Percentiles rank a stretch among this genome's conserved stretches.
Evolutionary conservation across 192 early-diverging fungal species (phyloP).

Genomic region (Dispira parvispora): DNA sequence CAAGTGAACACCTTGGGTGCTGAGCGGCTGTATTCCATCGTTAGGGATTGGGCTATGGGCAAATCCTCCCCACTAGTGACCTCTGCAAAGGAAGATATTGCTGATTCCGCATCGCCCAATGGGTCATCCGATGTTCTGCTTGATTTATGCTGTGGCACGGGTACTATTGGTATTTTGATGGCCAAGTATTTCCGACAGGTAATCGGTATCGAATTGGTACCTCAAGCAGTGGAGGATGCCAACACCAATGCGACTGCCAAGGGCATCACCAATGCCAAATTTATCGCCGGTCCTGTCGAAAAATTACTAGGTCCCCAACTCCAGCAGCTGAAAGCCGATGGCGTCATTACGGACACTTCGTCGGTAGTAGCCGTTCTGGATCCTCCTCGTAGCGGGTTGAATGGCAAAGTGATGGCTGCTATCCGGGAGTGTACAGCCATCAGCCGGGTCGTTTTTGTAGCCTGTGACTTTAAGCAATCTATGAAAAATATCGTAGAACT

Average conservation of each 20-base stretch:
- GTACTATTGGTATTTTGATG: conserved; percentile 68
- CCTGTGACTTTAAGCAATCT: conserved; percentile 44
- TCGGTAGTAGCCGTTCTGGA: conserved; percentile 56
- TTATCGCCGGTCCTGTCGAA: conserved; percentile 43
- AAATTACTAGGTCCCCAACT: conserved; percentile 22
- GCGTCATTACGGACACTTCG: conserved; percentile 19
- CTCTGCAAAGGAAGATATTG: conserved; percentile 11
- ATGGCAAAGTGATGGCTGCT: conserved; percentile 39
- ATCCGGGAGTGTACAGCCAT: conserved; percentile 36
- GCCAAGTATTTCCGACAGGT: conserved; percentile 31
- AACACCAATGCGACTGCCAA: conserved; percentile 33
- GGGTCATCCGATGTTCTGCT: conserved; percentile 29
- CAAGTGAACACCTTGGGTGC: conserved; percentile 64
- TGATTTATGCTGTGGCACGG: conserved; percentile 74
- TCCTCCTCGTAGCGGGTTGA: conserved; percentile 48
- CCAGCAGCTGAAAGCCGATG: conserved; percentile 15
- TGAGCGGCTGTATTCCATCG: conserved; percentile 39
- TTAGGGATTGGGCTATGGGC: conserved; percentile 27
- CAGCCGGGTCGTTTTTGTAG: conserved; percentile 42
- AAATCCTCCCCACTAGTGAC: conserved; percentile 1
- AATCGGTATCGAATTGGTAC: conserved; percentile 57
- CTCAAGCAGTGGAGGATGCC: conserved; percentile 54
- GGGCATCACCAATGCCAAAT: conserved; percentile 33
- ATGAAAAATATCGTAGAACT: conserved; percentile 49
- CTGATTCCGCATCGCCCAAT: conserved; percentile 17